phyloP scores from a whole-genome alignment of 352 stramenopile species.

The Globisporangium nodosum region DNA sequence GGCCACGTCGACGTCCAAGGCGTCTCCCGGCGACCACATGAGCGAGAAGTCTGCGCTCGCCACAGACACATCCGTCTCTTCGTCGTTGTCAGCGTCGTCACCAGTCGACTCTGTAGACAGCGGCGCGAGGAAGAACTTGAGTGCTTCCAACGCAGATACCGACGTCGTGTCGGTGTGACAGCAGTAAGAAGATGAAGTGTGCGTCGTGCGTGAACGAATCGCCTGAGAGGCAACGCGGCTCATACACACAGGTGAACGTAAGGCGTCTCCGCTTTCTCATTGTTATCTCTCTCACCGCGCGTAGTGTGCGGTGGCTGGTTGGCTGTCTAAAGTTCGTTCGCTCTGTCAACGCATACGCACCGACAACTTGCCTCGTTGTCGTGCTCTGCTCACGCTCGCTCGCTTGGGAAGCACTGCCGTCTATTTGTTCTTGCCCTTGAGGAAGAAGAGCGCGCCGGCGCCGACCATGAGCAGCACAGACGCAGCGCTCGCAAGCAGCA shows the following conservation, averaged over 20 bases:
- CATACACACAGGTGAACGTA: no score
- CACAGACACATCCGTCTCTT: conserved; percentile 6
- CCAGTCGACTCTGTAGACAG: background rate
- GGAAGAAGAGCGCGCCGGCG: conserved; percentile 43
- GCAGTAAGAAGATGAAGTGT: background rate
- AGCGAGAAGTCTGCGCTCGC: conserved; percentile 15
- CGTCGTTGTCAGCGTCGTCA: conserved; percentile 1
- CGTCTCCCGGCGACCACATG: conserved; percentile 8
- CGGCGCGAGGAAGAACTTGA: background rate
- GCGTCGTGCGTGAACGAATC: no score
- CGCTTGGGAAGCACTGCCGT: background rate
- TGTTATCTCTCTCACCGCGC: background rate
- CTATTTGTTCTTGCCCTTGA: conserved; percentile 54
- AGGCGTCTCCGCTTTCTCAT: no score
- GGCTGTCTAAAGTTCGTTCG: background rate
- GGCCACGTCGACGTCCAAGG: conserved; percentile 17
- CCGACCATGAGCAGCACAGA: conserved; percentile 43
- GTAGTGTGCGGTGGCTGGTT: background rate
- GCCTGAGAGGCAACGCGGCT: no score
- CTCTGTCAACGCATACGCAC: background rate
- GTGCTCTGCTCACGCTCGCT: conserved; percentile 2
- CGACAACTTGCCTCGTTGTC: background rate
- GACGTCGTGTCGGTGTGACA: background rate
- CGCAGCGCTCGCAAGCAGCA: conserved; percentile 30
- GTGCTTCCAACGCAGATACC: background rate